Percentiles rank a stretch among this genome's conserved stretches.
These are phyloP conservation scores for Russula emetica DNA, from an alignment of 768 basidiomycete genomes.

Conservation along the genomic window DNA sequence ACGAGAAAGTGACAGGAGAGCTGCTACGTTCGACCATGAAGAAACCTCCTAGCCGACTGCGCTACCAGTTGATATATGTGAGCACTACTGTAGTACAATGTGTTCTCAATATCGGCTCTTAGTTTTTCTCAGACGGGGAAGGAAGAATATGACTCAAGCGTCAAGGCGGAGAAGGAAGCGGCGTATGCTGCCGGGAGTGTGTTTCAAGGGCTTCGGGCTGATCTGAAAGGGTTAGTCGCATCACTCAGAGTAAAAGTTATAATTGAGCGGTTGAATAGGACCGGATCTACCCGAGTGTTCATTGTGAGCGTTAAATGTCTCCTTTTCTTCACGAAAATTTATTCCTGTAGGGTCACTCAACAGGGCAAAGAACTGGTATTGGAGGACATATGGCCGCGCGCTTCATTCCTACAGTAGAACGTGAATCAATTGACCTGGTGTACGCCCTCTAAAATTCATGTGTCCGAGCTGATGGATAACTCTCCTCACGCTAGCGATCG, in stretches of 20 bases:
- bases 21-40: conserved; percentile 93
- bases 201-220: conserved; percentile 82
- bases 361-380: conserved; percentile 85
- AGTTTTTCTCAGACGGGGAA: conserved; percentile 59
- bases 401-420: conserved; percentile 94
- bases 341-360: conserved; percentile 71
- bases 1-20: conserved; percentile 64
- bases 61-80: conserved; percentile 83
- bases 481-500: conserved; percentile 53
- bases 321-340: conserved; percentile 12
- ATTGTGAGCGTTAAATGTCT: conserved; percentile 50
- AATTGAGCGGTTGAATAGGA: conserved; percentile 36
- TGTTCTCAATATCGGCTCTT: neutral
- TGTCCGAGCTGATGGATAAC: conserved; percentile 3
- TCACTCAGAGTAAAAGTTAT: neutral
- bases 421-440: conserved; percentile 89
- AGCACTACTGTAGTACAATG: conserved; percentile 29
- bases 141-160: conserved; percentile 71
- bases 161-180: conserved; percentile 59
- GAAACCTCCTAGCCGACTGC: conserved; percentile 71
- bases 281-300: conserved; percentile 72
- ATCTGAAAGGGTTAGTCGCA: conserved; percentile 65
- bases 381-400: conserved; percentile 68
- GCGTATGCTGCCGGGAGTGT: conserved; percentile 66
- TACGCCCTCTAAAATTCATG: conserved; percentile 36